Conservation (phyloP, 305 asterid genomes). For the Rubia tinctorum region DNA sequence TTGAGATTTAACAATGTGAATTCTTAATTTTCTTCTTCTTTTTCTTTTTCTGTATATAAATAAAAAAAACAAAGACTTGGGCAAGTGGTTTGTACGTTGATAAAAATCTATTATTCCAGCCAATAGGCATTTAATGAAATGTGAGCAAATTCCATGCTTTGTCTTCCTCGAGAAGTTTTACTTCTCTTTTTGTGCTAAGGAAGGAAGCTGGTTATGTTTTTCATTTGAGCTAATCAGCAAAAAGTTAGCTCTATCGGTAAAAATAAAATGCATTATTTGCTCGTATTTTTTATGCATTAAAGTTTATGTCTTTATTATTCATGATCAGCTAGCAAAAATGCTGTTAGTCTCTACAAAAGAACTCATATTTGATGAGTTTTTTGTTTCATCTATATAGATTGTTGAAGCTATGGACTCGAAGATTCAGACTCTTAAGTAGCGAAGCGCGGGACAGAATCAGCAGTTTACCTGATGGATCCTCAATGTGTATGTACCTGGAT, state of each 20-base stretch:
- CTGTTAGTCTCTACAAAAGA: not conserved
- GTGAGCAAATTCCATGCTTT: not conserved
- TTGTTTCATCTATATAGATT: not conserved
- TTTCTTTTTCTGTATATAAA: not conserved
- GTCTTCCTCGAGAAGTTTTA: slow-evolving; percentile 3
- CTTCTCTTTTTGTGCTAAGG: not conserved
- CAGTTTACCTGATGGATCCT: slow-evolving; percentile 11
- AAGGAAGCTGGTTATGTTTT: not conserved
- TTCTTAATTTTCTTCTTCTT: too few species aligned
- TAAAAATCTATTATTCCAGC: too few species aligned
- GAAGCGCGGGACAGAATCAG: slow-evolving; percentile 9
- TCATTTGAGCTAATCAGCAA: not conserved
- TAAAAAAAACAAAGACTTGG: not conserved
- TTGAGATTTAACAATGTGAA: too few species aligned
- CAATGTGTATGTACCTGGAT: too few species aligned
- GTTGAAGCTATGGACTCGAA: not conserved
- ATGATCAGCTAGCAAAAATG: too few species aligned
- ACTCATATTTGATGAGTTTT: not conserved
- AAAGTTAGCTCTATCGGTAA: too few species aligned
- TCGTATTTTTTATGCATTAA: not conserved
- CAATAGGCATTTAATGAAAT: not conserved
- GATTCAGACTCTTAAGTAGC: not conserved
- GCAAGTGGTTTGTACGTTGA: not conserved
- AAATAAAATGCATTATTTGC: not conserved
- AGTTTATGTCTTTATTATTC: not conserved